Evolutionary conservation across 768 basidiomycete genomes (phyloP), one percentile per base, ranked within the genome.

Genomic region (Psilocybe subaeruginosa): DNA sequence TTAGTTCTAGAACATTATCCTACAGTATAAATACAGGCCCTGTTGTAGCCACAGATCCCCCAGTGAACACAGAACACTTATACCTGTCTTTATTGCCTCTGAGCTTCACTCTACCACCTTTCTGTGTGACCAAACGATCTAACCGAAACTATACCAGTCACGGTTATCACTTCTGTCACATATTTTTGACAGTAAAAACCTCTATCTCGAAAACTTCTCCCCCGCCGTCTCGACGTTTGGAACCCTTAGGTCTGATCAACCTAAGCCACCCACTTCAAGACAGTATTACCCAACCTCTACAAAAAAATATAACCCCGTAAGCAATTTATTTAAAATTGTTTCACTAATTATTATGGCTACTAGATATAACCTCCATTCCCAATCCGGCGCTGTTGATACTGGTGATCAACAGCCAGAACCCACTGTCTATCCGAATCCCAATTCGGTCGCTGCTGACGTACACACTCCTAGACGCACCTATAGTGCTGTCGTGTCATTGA

Each of bases 401-500:
- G 37, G 3, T 27, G 54, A 27, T 30, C 50, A 16, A 31, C 5
- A 3, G 9, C 9, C 47, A 1, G 11, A 19, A 19, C 19, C 19
- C 19, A 19, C 17, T 29, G 52, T 11, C 30, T 37, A 3, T 45
- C 35, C 54, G 4, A n/a, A 45, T 17, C 7, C 37, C 41, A 37
- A 9, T 29, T 12, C 4, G 39, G 43, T 9, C 6, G 19, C 54
- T 19, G 19, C 37, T 4, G 8, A 5, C 19, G 54, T 23, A 11
- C 16, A 17, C 7, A 37, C 19, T 3, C 49, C 55, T 3, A 37
- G 17, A 31, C 49, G 55, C 50, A n/a, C 56, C 12, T 61, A 61
- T 31, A 56, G 60, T 43, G 55, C 57, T n/a, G 60, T 61, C n/a
- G 56, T 30, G 17, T 39, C 48, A 1, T 52, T 55, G 39, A 31